These are phyloP conservation scores for Leccinum uliginosum DNA, from an alignment of 768 basidiomycete species.

Conservation along the genomic window DNA sequence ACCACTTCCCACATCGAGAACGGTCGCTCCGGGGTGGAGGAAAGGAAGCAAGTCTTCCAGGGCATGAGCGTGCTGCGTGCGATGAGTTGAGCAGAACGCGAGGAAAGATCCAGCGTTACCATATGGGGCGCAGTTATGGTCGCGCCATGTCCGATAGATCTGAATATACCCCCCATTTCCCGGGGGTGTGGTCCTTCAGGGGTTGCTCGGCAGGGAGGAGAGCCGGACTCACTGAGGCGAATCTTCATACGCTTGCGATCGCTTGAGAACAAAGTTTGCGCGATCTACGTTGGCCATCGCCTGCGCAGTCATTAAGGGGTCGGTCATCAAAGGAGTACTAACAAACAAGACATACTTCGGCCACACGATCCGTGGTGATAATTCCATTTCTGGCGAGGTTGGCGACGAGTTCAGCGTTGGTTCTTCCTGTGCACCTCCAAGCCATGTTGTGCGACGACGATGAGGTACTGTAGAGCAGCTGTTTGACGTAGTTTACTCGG, in stretches of 20 bases:
- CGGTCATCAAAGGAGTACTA: background rate
- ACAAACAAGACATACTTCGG: conserved; percentile 40
- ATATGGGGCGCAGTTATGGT: conserved; percentile 98
- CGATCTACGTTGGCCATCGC: conserved; percentile 72
- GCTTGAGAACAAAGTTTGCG: conserved; percentile 56
- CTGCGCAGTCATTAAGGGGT: conserved; percentile 29
- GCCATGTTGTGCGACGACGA: conserved; percentile 50
- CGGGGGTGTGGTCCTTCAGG: background rate
- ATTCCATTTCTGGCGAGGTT: conserved; percentile 59
- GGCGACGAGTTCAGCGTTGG: conserved; percentile 67
- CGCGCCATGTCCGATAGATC: conserved; percentile 75
- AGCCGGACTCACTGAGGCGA: conserved; percentile 58
- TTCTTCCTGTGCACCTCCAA: conserved; percentile 70
- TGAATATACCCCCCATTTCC: conserved; percentile 26
- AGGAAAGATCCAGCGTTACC: conserved; percentile 39
- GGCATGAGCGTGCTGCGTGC: conserved; percentile 80
- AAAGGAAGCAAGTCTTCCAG: conserved; percentile 70
- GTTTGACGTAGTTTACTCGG: conserved; percentile 13
- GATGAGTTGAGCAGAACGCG: background rate
- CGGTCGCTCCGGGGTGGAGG: conserved; percentile 63
- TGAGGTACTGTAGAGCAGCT: background rate
- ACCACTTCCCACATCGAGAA: conserved; percentile 89
- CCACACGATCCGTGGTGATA: conserved; percentile 51
- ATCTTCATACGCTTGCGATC: conserved; percentile 64
- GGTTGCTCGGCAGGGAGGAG: conserved; percentile 17